Evolutionary conservation across 2,329 filamentous ascomycete genomes (phyloP), one percentile per base, ranked within the genome.

Genomic region (Diaporthe sp.): DNA sequence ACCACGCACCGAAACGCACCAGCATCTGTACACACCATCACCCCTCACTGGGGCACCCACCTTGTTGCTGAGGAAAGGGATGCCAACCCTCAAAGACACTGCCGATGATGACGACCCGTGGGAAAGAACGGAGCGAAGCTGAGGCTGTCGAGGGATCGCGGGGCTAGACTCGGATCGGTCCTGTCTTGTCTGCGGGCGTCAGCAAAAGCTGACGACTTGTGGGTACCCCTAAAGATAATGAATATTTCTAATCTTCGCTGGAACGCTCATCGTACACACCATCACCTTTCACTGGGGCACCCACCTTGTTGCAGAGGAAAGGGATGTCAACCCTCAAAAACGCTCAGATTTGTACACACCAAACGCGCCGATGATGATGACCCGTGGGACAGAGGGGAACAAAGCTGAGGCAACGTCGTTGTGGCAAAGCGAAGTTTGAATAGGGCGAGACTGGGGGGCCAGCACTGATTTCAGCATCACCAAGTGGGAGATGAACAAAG

Each of bases 321-420:
- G 25, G n/a, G 39, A 46, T 46, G 37, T 46, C 9, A 19, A 58
- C n/a, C n/a, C 59, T 46, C n/a, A 44, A 62, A 46, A 62, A 44
- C 25, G 25, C n/a, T 44, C 51, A 55, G 15, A 25, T 44, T 44
- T 42, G 34, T 61, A 42, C 37, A 42, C 22, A 28, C 55, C 28
- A 0, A 44, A 25, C n/a, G 22, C 58, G 61, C 61, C 61, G 39
- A 65, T 65, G 61, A 65, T 65, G 61, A 65, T 65, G 42, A 46
- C 61, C 61, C 42, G 9, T 65, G 39, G 39, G 39, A 65, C 39
- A 9, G 61, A 65, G 61, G 39, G 61, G 8, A 65, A 15, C 61
- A 49, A 65, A 65, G 39, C 61, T 65, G 61, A 65, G 61, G 61
- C 61, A 65, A 65, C 49, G 39, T 34, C 61, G 42, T 65, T 65